Evolutionary conservation across 2,329 filamentous ascomycete species (phyloP), one percentile per base, ranked within the genome.

Genomic region (Didymella pomorum): DNA sequence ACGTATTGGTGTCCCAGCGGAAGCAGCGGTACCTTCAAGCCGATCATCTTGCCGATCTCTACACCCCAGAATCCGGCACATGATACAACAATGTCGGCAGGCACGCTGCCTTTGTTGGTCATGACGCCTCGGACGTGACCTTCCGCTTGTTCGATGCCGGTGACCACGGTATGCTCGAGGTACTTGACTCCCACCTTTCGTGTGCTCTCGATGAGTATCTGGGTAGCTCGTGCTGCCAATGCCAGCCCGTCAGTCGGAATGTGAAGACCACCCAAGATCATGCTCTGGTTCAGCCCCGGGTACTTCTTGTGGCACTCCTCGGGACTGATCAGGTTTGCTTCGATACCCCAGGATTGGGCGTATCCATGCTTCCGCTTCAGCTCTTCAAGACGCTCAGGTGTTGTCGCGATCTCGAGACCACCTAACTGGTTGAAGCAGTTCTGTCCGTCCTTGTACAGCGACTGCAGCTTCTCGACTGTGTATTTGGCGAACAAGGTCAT

Each of bases 21-120:
- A 0, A 87, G 79, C 4, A 89, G 73, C 7, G 86, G 86, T 21
- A 89, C 80, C 1, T 81, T 75, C 12, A 87, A 65, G 4, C 81
- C 86, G 41, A 84, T 80, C 86, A 89, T 86, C 6, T 82, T 83
- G 21, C 86, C 86, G 7, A 89, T 78, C 68, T 89, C 86, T 8
- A 88, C 86, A 11, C 86, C 86, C 86, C 86, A 89, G 71, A 89
- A 87, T 0, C 86, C 86, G 7, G 85, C 86, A 60, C 86, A 89
- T 1, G 85, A 88, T 35, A 89, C 73, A 49, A 88, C 79, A 23
- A 88, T 83, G 53, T 89, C 86, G 0, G 86, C 86, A 0, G 82
- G 76, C 20, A 88, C 78, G 0, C 68, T 80, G 21, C 81, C 81
- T 4, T 72, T 73, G 1, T 78, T 74, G 0, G 84, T 87, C 1